A percentile compares a stretch with the other conserved stretches of the same genome.
Conservation (phyloP, 345 rosid species). For the Hypericum perforatum region DNA sequence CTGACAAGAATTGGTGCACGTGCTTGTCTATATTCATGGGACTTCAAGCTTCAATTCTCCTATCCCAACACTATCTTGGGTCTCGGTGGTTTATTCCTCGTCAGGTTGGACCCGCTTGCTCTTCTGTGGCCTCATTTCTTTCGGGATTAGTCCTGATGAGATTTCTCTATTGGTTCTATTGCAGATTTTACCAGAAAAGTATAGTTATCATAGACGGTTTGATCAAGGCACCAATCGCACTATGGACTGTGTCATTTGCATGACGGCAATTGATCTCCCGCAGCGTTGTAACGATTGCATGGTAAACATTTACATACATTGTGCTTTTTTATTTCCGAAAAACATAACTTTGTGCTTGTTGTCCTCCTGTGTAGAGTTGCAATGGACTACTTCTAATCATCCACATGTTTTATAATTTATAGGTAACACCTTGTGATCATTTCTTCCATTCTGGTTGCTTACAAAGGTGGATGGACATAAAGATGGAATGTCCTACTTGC, state of each 20-base stretch:
- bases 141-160: not conserved
- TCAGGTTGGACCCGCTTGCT: constrained; percentile 47
- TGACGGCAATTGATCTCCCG: constrained; percentile 70
- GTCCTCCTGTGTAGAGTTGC: not conserved
- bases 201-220: constrained; percentile 70
- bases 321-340: not conserved
- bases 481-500: constrained; percentile 99
- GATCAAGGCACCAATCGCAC: constrained; percentile 39
- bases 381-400: not conserved
- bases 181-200: constrained; percentile 93
- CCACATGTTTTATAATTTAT: constrained; percentile 12
- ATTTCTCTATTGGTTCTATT: constrained; percentile 2
- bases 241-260: constrained; percentile 89
- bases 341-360: not conserved
- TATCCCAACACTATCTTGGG: constrained; percentile 91
- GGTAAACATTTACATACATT: constrained; percentile 24
- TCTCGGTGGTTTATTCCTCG: constrained; percentile 94
- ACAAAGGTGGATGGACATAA: constrained; percentile 99
- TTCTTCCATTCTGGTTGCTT: constrained; percentile 90
- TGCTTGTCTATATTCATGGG: constrained; percentile 54
- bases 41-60: constrained; percentile 76
- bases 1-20: constrained; percentile 76
- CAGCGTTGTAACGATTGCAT: constrained; percentile 65
- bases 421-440: constrained; percentile 98
- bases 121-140: constrained; percentile 5